These are phyloP conservation scores for Apiosordaria backusii DNA, from an alignment of 495 filamentous ascomycete species.

Conservation along the genomic window DNA sequence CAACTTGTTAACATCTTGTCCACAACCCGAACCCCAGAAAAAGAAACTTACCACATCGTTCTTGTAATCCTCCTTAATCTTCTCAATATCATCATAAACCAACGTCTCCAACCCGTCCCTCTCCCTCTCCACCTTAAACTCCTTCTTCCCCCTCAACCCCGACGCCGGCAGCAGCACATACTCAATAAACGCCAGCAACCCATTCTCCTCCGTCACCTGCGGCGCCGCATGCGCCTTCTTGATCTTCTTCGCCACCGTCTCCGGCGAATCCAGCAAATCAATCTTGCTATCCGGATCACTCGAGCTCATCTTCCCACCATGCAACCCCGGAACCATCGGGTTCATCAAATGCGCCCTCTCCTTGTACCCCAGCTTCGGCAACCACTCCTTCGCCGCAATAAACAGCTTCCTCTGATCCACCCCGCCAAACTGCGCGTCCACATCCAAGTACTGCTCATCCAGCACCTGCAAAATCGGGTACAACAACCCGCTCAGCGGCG, in stretches of 20 bases:
- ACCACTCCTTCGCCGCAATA: constrained; percentile 66
- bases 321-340: constrained; percentile 84
- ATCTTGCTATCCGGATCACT: constrained; percentile 73
- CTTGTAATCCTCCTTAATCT: constrained; percentile 73
- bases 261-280: constrained; percentile 76
- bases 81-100: constrained; percentile 66
- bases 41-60: constrained; percentile 66
- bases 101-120: constrained; percentile 66
- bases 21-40: background rate
- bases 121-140: constrained; percentile 56
- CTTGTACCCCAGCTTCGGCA: constrained; percentile 69
- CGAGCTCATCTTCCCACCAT: constrained; percentile 73
- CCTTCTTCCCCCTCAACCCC: constrained; percentile 48
- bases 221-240: constrained; percentile 77
- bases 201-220: constrained; percentile 75
- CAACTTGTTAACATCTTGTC: constrained; percentile 19
- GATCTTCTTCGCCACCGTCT: constrained; percentile 72
- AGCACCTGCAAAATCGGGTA: constrained; percentile 89
- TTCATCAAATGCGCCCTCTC: constrained; percentile 86
- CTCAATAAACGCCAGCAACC: constrained; percentile 77
- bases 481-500: constrained; percentile 71
- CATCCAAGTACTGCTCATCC: constrained; percentile 85
- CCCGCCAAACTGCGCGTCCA: constrained; percentile 76
- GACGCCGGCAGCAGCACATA: constrained; percentile 75
- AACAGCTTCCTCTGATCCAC: constrained; percentile 93